Evolutionary conservation across 2,329 filamentous ascomycete genomes (phyloP), one percentile per base, ranked within the genome.

Genomic region (Epichloe hybrida): DNA sequence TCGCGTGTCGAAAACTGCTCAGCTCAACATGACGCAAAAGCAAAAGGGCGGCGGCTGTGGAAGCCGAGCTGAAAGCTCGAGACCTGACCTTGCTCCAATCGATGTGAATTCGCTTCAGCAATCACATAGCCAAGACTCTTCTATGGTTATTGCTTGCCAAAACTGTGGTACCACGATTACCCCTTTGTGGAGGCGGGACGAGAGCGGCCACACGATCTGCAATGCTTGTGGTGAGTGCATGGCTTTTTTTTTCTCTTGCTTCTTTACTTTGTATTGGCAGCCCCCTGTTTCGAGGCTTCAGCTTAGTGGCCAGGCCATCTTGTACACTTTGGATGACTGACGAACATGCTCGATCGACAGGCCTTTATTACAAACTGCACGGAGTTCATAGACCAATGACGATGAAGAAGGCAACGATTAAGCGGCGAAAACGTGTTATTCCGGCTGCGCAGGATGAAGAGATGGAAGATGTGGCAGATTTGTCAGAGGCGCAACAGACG

Each of bases 331-430:
- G 13, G 1, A 5, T 15, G n/a, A 31, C 46, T 34, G 23, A 48
- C 5, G 11, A 40, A 11, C 12, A 4, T 8, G 1, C 3, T 23
- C 4, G 6, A 49, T 20, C 1, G 17, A n/a, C 23, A 95, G 89
- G 91, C 4, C 72, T 98, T 3, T 98, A 98, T 66, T 89, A 94
- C 71, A 97, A 97, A 67, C 80, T 98, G 3, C 93, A 98, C 64
- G 90, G 90, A 50, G 83, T 89, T 34, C 91, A 96, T 66, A 80
- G 93, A 41, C 93, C 93, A 0, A 88, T 93, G 5, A 88, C 88
- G n/a, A 97, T 98, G 93, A 98, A 97, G 69, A 97, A 96, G 67
- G 86, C 88, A 3, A 86, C 95, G 27, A 98, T 98, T 66, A 97
- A 98, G 69, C 81, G 93, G 55, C 79, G 93, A 54, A 97, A 97